Percentiles rank a stretch among this genome's conserved stretches.
Evolutionary conservation across 139 green algal species (phyloP).

Genomic region (Coccomyxa sp.): DNA sequence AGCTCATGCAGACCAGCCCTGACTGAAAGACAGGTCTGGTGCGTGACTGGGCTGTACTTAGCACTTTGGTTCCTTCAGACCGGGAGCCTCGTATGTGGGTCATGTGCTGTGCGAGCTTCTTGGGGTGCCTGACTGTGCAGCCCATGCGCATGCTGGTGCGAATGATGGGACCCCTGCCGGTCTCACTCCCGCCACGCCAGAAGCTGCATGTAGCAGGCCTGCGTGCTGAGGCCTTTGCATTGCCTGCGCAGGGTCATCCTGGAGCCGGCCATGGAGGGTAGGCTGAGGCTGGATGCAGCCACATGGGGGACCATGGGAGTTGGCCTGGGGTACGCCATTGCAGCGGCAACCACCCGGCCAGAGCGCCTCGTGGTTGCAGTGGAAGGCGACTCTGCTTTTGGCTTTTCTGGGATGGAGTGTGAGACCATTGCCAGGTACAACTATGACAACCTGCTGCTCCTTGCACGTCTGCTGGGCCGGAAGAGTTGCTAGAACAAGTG

Average conservation of each 20-base stretch:
- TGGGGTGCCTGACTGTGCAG: no score
- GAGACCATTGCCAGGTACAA: slow-evolving; percentile 60
- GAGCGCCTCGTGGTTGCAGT: slow-evolving; percentile 63
- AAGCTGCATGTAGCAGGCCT: no score
- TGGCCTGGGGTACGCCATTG: slow-evolving; percentile 67
- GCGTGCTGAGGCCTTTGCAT: no score
- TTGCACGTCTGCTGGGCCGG: background rate
- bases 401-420: slow-evolving; percentile 74
- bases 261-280: slow-evolving; percentile 42
- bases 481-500: background rate
- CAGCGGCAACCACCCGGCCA: slow-evolving; percentile 35
- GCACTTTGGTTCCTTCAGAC: no score
- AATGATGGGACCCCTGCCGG: background rate
- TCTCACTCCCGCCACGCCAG: no score
- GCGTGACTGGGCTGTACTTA: no score
- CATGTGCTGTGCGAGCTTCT: no score
- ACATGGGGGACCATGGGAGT: slow-evolving; percentile 86
- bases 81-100: no score
- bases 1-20: no score
- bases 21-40: no score
- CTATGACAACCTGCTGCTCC: background rate
- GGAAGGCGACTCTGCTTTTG: slow-evolving; percentile 82
- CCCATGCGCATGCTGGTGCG: background rate
- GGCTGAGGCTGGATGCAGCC: slow-evolving; percentile 70
- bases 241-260: slow-evolving; percentile 42